Percentiles rank a stretch among this genome's conserved stretches.
Evolutionary conservation across 1,284 basidiomycete species (phyloP).

Genomic region (Rhodofomes roseus): DNA sequence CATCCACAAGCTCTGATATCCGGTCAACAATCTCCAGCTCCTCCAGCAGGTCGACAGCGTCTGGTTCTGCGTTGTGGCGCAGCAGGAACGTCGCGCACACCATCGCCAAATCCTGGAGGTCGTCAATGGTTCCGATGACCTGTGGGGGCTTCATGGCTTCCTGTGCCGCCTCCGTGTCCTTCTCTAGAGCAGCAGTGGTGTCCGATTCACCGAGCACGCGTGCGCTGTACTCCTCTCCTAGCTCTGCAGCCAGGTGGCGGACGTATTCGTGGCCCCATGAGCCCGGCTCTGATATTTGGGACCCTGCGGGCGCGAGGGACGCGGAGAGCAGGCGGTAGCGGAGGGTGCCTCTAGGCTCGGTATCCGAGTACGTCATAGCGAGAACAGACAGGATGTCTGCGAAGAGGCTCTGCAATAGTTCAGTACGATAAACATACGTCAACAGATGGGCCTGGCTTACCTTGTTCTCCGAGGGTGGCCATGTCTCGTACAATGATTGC

Average conservation of each 20-base stretch:
- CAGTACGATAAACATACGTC: slow-evolving; percentile 7
- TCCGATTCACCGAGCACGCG: slow-evolving; percentile 39
- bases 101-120: slow-evolving; percentile 76
- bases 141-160: slow-evolving; percentile 18
- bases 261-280: slow-evolving; percentile 99
- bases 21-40: slow-evolving; percentile 91
- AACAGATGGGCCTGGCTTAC: slow-evolving; percentile 35
- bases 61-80: slow-evolving; percentile 95
- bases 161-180: slow-evolving; percentile 26
- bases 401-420: slow-evolving; percentile 70
- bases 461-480: slow-evolving; percentile 78
- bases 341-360: slow-evolving; percentile 90
- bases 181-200: slow-evolving; percentile 29
- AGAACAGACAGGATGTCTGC: slow-evolving; percentile 99
- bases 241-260: slow-evolving; percentile 93
- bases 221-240: slow-evolving; percentile 88
- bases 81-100: slow-evolving; percentile 92
- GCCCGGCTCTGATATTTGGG: slow-evolving; percentile 82
- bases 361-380: slow-evolving; percentile 99
- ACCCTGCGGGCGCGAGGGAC: slow-evolving; percentile 60
- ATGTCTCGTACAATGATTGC: slow-evolving; percentile 78
- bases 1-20: slow-evolving; percentile 77
- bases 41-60: slow-evolving; percentile 94
- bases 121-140: slow-evolving; percentile 56
- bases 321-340: slow-evolving; percentile 85